These are phyloP conservation scores for Ascochyta clinopodiicola DNA, from an alignment of 2,329 filamentous ascomycete genomes.

Conservation along the genomic window DNA sequence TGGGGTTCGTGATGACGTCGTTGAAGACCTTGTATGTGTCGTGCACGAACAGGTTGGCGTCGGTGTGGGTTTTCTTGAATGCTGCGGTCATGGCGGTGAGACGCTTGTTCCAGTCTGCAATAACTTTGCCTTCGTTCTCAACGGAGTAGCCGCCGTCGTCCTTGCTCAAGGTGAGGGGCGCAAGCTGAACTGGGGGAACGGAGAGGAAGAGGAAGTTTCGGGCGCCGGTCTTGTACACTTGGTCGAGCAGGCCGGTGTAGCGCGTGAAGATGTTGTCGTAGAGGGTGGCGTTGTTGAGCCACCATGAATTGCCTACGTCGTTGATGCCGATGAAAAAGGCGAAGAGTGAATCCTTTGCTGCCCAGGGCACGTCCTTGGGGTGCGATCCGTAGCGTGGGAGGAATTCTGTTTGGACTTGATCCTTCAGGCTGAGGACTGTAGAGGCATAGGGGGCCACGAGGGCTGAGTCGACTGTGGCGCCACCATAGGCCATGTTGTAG, in stretches of 20 bases:
- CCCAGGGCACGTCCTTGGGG: slow-evolving; percentile 51
- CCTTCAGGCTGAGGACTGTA: slow-evolving; percentile 58
- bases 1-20: slow-evolving; percentile 60
- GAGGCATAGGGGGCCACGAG: slow-evolving; percentile 57
- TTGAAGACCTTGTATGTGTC: slow-evolving; percentile 61
- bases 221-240: slow-evolving; percentile 55
- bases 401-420: slow-evolving; percentile 58
- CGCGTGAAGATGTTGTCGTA: slow-evolving; percentile 47
- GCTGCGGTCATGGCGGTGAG: slow-evolving; percentile 52
- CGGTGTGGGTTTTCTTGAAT: slow-evolving; percentile 46
- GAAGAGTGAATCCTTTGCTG: slow-evolving; percentile 54
- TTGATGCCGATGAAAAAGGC: slow-evolving; percentile 64
- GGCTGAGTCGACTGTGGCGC: slow-evolving; percentile 51
- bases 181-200: slow-evolving; percentile 58
- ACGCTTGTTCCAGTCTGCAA: slow-evolving; percentile 60
- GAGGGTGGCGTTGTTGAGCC: slow-evolving; percentile 44
- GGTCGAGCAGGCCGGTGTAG: slow-evolving; percentile 47
- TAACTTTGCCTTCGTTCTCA: slow-evolving; percentile 50
- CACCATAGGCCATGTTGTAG: slow-evolving; percentile 60
- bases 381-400: slow-evolving; percentile 50
- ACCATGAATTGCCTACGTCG: slow-evolving; percentile 61
- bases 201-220: slow-evolving; percentile 59
- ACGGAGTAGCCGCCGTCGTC: slow-evolving; percentile 46
- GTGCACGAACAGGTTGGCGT: slow-evolving; percentile 58
- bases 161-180: slow-evolving; percentile 53